Conservation (phyloP, 2,329 filamentous ascomycete genomes). For the Sarocladium kiliense region DNA sequence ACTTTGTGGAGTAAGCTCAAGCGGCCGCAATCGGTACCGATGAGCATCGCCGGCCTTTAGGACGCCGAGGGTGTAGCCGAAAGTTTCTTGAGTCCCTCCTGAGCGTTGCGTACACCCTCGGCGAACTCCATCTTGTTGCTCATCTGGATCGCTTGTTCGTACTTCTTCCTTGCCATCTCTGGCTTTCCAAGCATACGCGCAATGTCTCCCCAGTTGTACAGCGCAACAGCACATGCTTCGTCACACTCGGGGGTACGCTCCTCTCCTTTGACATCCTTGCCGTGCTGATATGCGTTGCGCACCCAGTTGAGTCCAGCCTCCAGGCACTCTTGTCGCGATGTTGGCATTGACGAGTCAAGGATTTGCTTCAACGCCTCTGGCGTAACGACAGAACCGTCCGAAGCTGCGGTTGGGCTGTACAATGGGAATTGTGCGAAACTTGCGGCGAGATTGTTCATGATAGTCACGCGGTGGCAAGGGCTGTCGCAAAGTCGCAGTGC, state of each 20-base stretch:
- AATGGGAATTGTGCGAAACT: slow-evolving; percentile 65
- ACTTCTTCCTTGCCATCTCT: slow-evolving; percentile 61
- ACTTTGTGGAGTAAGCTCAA: neutral
- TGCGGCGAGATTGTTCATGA: slow-evolving; percentile 82
- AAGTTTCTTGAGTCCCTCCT: slow-evolving; percentile 40
- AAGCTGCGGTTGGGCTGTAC: slow-evolving; percentile 19
- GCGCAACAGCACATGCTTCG: slow-evolving; percentile 72
- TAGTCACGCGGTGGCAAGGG: slow-evolving; percentile 71
- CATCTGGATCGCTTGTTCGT: slow-evolving; percentile 61
- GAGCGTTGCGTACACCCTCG: slow-evolving; percentile 46
- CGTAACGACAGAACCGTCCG: slow-evolving; percentile 14
- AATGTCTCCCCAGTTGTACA: slow-evolving; percentile 84
- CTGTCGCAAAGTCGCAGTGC: slow-evolving; percentile 64
- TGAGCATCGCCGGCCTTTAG: neutral
- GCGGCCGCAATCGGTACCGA: neutral
- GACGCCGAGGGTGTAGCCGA: neutral
- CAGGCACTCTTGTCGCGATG: slow-evolving; percentile 56
- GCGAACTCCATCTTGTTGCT: slow-evolving; percentile 48
- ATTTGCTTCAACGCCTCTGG: slow-evolving; percentile 22
- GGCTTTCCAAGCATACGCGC: slow-evolving; percentile 67
- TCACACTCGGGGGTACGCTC: slow-evolving; percentile 75
- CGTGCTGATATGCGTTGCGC: slow-evolving; percentile 65
- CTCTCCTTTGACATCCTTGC: slow-evolving; percentile 59
- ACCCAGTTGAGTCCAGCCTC: slow-evolving; percentile 74
- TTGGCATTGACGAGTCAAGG: slow-evolving; percentile 25